These are phyloP conservation scores for Penicillium manginii DNA, from an alignment of 495 filamentous ascomycete genomes.

Conservation along the genomic window DNA sequence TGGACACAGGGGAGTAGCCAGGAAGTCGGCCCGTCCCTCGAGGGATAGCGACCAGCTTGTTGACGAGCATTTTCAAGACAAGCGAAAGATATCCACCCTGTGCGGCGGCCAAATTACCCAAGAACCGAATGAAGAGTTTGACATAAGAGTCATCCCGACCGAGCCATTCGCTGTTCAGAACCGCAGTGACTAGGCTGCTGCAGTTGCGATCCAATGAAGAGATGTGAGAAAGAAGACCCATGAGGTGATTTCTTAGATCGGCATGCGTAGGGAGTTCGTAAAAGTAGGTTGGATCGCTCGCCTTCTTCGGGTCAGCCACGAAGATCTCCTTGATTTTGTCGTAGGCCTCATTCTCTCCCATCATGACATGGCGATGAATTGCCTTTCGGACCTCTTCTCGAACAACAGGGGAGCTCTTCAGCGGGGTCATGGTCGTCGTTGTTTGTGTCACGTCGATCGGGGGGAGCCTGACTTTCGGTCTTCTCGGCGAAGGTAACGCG, in stretches of 20 bases:
- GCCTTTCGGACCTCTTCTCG: constrained; percentile 74
- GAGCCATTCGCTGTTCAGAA: constrained; percentile 81
- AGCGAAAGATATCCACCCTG: constrained; percentile 66
- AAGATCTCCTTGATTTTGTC: constrained; percentile 74
- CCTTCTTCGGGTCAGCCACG: constrained; percentile 46
- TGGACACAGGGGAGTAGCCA: constrained; percentile 60
- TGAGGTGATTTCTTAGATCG: constrained; percentile 71
- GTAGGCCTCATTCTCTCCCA: constrained; percentile 71
- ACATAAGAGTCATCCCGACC: constrained; percentile 81
- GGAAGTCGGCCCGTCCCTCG: constrained; percentile 59
- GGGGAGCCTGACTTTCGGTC: constrained; percentile 57
- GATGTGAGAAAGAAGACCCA: constrained; percentile 75
- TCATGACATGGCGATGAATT: constrained; percentile 64
- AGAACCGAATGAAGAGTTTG: constrained; percentile 75
- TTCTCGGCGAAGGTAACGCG: constrained; percentile 80
- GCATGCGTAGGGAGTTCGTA: constrained; percentile 49
- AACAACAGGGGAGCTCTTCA: constrained; percentile 63
- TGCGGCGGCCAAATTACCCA: constrained; percentile 79
- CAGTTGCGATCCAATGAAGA: constrained; percentile 73
- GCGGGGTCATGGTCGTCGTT: constrained; percentile 34
- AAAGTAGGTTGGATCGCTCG: constrained; percentile 44
- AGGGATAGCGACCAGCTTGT: constrained; percentile 65
- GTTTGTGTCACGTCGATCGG: constrained; percentile 20
- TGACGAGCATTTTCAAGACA: constrained; percentile 78
- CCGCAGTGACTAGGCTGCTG: constrained; percentile 70